phyloP scores from a whole-genome alignment of 441 rosid species.

The Brassica balearica region DNA sequence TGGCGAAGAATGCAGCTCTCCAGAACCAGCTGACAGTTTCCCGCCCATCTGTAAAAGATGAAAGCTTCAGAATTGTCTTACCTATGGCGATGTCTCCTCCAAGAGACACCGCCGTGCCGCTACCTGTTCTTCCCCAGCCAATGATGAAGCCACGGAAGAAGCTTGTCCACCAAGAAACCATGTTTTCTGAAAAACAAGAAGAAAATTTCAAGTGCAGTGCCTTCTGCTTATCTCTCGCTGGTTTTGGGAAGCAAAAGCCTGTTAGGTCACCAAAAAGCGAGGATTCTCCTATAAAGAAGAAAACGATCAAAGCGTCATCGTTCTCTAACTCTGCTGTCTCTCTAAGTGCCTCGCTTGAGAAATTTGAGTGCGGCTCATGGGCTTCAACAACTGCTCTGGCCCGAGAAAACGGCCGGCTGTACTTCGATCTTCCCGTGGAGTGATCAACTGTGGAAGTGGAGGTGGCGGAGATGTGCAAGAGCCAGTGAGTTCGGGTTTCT shows the following conservation, averaged over 20 bases:
- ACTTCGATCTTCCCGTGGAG: constrained; percentile 77
- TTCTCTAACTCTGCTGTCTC: constrained; percentile 43
- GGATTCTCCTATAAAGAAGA: constrained; percentile 24
- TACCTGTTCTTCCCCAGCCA: constrained; percentile 49
- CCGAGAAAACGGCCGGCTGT: constrained; percentile 48
- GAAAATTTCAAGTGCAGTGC: constrained; percentile 76
- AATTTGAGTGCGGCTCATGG: constrained; percentile 93
- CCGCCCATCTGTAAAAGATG: constrained; percentile 49
- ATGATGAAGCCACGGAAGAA: constrained; percentile 50
- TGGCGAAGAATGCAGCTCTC: constrained; percentile 12
- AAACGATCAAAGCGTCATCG: constrained; percentile 42
- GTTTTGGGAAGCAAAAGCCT: constrained; percentile 68
- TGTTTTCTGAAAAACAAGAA: constrained; percentile 38
- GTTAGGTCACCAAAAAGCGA: constrained; percentile 50
- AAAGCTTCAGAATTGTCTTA: constrained; percentile 58
- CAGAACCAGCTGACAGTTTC: constrained; percentile 47
- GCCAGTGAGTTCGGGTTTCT: constrained; percentile 67
- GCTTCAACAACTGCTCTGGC: constrained; percentile 62
- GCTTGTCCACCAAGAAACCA: constrained; percentile 36
- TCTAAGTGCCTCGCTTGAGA: constrained; percentile 74
- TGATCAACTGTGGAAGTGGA: constrained; percentile 47
- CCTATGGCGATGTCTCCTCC: constrained; percentile 44
- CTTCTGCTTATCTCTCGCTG: constrained; percentile 75
- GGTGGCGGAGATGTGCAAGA: constrained; percentile 46
- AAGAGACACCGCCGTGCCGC: constrained; percentile 36